Evolutionary conservation across 352 stramenopile genomes (phyloP).

Genomic region (Phytophthora nicotianae): DNA sequence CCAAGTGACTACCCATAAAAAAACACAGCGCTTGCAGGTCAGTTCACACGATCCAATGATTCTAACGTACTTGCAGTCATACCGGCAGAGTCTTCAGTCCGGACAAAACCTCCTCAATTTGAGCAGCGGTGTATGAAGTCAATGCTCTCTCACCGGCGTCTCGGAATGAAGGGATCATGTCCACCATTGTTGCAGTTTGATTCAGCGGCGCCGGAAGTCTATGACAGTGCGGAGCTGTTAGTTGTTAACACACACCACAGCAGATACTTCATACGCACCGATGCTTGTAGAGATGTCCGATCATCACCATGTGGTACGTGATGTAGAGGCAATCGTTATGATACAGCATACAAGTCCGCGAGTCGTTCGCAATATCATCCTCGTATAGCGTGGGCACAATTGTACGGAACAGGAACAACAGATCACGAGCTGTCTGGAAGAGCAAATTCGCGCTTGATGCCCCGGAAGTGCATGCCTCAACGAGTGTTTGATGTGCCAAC

Average conservation of each 20-base stretch:
- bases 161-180: constrained; percentile 76
- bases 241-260: neutral
- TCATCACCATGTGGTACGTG: constrained; percentile 78
- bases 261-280: constrained; percentile 34
- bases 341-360: constrained; percentile 74
- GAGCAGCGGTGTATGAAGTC: constrained; percentile 41
- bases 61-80: constrained; percentile 8
- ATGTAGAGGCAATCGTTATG: constrained; percentile 89
- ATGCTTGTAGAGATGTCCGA: constrained; percentile 76
- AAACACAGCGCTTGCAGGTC: constrained; percentile 4
- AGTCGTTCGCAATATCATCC: constrained; percentile 67
- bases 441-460: constrained; percentile 54
- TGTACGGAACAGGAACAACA: constrained; percentile 75
- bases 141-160: constrained; percentile 65
- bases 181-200: constrained; percentile 75
- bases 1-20: constrained; percentile 39
- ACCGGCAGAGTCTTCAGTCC: constrained; percentile 53
- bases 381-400: constrained; percentile 74
- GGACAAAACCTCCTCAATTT: constrained; percentile 53
- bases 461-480: constrained; percentile 59
- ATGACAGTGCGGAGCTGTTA: constrained; percentile 3
- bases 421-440: constrained; percentile 82
- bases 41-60: constrained; percentile 1
- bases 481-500: constrained; percentile 63
- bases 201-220: constrained; percentile 63